Evolutionary conservation across 768 basidiomycete genomes (phyloP), one percentile per base, ranked within the genome.

Genomic region (Podaxis sp.): DNA sequence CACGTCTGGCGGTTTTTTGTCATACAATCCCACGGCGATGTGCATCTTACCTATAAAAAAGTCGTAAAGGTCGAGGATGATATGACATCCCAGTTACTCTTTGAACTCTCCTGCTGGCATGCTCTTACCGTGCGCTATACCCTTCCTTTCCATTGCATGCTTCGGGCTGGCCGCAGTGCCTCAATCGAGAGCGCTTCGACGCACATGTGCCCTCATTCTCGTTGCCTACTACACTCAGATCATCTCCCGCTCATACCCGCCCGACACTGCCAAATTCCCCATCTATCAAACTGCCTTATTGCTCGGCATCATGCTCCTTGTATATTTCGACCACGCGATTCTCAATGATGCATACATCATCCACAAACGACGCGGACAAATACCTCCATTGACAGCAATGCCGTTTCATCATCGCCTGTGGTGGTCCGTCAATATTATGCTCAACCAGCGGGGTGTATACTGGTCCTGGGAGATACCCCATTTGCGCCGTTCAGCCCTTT

Each of bases 281-380:
- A 51, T 51, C 24, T 57, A 57, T 42, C 56, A 57, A 46, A 57
- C 39, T 26, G 39, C 40, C 12, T 26, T 57, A 15, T 57, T 15
- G 24, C 11, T 46, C 9, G 28, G 24, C 39, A 42, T 57, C 56
- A 44, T 30, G 40, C 30, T 63, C 6, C 61, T 64, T 22, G 64
- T 46, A 1, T 56, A 61, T 19, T 60, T 49, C 13, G 54, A 65
- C 40, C 59, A 54, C 17, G 33, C 62, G 44, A 19, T 67, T 33
- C 52, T 67, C 12, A 33, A 49, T 22, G 57, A 65, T 11, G 51
- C 64, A 22, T 59, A 61, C 33, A 19, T 55, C 13, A 40, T 15
- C 15, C 52, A 63, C 17, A 48, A 39, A 48, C 66, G 52, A 2
- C 48, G 53, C 4, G 52, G 58, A 39, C 60, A 64, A 52, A 22